These are phyloP conservation scores for Trifolium subterraneum DNA, from an alignment of 306 rosid species.

Conservation along the genomic window DNA sequence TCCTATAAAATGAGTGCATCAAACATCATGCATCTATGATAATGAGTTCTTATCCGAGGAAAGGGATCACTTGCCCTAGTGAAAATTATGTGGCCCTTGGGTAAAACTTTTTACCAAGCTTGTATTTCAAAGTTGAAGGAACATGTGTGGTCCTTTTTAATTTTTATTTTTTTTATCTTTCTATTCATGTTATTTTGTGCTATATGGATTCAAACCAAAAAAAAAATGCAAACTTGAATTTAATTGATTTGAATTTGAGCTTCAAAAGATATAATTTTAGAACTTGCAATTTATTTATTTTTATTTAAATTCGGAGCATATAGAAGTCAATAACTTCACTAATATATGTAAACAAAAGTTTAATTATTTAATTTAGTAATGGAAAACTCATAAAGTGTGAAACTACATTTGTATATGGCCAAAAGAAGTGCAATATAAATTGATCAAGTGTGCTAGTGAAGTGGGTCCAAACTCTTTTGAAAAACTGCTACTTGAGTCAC, in stretches of 20 bases:
- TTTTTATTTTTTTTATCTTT: too few relatives aligned
- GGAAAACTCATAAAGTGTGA: neutral
- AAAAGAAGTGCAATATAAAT: slow-evolving; percentile 12
- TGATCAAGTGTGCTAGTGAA: neutral
- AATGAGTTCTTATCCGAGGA: neutral
- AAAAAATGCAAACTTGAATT: too few relatives aligned
- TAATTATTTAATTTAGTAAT: neutral
- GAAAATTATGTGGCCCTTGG: neutral
- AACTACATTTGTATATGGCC: neutral
- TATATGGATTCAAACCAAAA: neutral
- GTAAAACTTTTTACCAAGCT: neutral
- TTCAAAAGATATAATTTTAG: too few relatives aligned
- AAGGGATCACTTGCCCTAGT: neutral
- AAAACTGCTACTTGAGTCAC: slow-evolving; percentile 36
- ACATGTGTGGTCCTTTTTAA: neutral
- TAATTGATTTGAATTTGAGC: too few relatives aligned
- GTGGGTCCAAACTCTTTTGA: slow-evolving; percentile 43
- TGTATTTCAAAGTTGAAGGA: neutral
- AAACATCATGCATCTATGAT: too few relatives aligned
- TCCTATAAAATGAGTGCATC: too few relatives aligned
- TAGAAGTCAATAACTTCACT: too few relatives aligned
- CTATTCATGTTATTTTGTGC: too few relatives aligned
- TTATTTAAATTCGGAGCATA: neutral
- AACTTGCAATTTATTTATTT: too few relatives aligned
- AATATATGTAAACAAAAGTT: neutral